Base-by-base conservation (phyloP, 2,329 filamentous ascomycete species). In the Rutstroemia sydowiana region DNA sequence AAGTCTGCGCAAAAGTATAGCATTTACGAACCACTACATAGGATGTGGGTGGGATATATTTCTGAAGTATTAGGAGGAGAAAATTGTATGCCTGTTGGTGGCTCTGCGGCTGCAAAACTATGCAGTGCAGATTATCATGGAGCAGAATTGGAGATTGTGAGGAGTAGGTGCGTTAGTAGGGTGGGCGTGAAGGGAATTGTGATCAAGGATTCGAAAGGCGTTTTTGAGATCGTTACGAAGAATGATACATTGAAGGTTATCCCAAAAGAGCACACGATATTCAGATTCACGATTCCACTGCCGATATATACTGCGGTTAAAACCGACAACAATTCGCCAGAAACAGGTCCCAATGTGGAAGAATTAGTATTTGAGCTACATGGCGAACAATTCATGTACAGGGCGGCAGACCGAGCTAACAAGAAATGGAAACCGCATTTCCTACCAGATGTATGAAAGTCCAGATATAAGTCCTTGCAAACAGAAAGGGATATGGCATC, bases 391-490 rank as follows among this genome's bases (percentile, higher is more conserved):
- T 91, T 97, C 64, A 82, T 89, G 74, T 81, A 84, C 59, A 78
- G 90, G 10, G 84, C 92, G 2, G 82, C 86, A 14, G 92, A 97
- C 66, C 75, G 93, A 20, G 88, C 90, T 45, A 95, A 87, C 62
- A 89, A 82, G 71, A 97, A 95, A 71, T 95, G 95, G 70, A 95
- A 93, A 70, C 76, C 81, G 65, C 90, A 92, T 66, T 89, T 88
- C 63, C 74, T 90, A 57, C 77, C 82, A 45, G 82, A 87, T 58
- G 68, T 95, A 13, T 95, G 73, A 86, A 49, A 30, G 13, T 5
- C 14, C 13, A 32, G 14, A 11, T 46, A n/a, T 10, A 18, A n/a
- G n/a, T n/a, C n/a, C n/a, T n/a, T n/a, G n/a, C n/a, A n/a, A n/a
- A n/a, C n/a, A n/a, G n/a, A n/a, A n/a, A n/a, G n/a, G n/a, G n/a